A percentile compares a stretch with the other conserved stretches of the same genome.
Evolutionary conservation across 192 early-diverging fungal genomes (phyloP).

Genomic region (Jimgerdemannia lactiflua): DNA sequence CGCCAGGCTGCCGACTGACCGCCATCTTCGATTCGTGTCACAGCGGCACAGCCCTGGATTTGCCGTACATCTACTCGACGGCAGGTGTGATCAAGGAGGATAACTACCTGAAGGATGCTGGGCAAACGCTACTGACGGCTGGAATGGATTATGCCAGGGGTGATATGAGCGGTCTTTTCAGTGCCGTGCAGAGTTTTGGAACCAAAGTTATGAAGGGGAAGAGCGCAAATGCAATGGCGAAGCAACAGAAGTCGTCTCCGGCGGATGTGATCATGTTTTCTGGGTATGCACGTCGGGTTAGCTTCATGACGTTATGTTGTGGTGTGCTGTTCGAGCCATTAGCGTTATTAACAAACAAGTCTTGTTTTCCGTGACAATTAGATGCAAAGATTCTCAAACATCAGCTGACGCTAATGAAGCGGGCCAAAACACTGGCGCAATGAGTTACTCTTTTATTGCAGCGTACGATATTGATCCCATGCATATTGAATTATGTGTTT

Average conservation of each 20-base stretch:
- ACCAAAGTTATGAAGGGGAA: constrained; percentile 39
- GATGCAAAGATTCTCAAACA: constrained; percentile 82
- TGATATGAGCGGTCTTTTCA: constrained; percentile 34
- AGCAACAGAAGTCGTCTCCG: constrained; percentile 36
- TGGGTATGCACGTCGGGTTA: constrained; percentile 41
- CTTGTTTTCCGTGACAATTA: constrained; percentile 7
- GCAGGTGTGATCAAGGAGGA: constrained; percentile 53
- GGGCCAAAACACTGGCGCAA: constrained; percentile 64
- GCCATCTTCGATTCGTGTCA: constrained; percentile 87
- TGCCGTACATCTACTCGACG: constrained; percentile 77
- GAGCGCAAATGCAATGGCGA: constrained; percentile 13
- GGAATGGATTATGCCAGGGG: constrained; percentile 48
- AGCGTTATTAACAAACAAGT: neutral
- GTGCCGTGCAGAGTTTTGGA: constrained; percentile 41
- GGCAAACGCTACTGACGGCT: constrained; percentile 37
- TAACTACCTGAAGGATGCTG: constrained; percentile 42
- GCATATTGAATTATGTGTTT: no score
- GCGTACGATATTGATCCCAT: constrained; percentile 29
- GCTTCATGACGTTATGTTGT: neutral
- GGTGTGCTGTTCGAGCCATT: neutral
- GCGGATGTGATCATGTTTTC: constrained; percentile 82
- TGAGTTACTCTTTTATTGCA: constrained; percentile 68
- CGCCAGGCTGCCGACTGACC: constrained; percentile 65
- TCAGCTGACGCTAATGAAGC: constrained; percentile 71
- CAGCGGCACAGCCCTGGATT: constrained; percentile 77